Evolutionary conservation across 2,329 filamentous ascomycete species (phyloP), one percentile per base, ranked within the genome.

Genomic region (Hypocrella siamensis): DNA sequence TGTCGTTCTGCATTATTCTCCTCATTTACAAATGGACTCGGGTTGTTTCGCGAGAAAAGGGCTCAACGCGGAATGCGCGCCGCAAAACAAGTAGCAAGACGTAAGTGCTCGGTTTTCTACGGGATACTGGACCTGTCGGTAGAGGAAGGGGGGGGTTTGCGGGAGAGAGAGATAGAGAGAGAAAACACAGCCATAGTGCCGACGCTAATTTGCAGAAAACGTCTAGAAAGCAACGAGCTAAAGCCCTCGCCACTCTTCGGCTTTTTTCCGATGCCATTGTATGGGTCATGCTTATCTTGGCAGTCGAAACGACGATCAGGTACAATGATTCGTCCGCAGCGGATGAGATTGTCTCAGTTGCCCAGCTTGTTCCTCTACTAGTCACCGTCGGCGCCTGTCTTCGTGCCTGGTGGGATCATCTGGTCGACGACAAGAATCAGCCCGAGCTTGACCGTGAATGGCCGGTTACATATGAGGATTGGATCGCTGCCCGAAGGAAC

Each of bases 281-380:
- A 7, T 49, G 52, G 11, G 43, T 38, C 19, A 40, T 52, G 12
- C 36, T 53, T 4, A 39, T 52, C 11, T 35, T 46, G 1, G 48
- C 47, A 4, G 42, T 55, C 29, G 54, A 57, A 31, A 42, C 56
- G 5, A 38, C 51, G 4, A 40, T 57, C 4, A 28, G 28, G 2
- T 57, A 52, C 52, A 57, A 57, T 21, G 26, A 41, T 11, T 37
- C 55, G 9, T 19, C 41, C 4, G 34, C 26, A 6, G 36, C 42
- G 14, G 39, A 46, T 19, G 35, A 42, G 6, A 35, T 56, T 9
- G 40, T 42, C 12, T 44, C 48, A 0, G 33, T 43, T 2, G 46
- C 46, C 1, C 54, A 57, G 31, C 31, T 47, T 4, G 39, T 56
- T 3, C 52, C 54, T 0, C 42, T 56, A 4, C 33, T 56, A 12